phyloP scores from a whole-genome alignment of 257 asterid species.

The Salvia hispanica region DNA sequence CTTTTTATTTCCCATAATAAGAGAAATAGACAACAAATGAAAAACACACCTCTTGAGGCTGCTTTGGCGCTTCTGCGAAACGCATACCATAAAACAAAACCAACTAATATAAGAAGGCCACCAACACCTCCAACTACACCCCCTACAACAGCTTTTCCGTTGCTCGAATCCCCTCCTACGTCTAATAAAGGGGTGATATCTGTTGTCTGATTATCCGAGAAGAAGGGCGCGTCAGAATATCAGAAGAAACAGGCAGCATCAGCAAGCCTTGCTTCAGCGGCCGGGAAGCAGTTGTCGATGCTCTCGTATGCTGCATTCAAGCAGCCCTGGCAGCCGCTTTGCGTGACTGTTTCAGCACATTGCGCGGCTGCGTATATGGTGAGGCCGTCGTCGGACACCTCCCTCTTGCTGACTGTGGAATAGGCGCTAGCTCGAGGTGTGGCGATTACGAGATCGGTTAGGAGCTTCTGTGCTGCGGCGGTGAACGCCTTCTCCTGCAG shows the following conservation, averaged over 20 bases:
- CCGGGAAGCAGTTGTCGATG: constrained; percentile 58
- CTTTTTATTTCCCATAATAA: too few species aligned
- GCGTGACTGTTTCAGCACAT: constrained; percentile 59
- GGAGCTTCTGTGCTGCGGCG: constrained; percentile 37
- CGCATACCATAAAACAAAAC: constrained; percentile 45
- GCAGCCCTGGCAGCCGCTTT: constrained; percentile 67
- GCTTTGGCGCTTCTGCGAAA: constrained; percentile 44
- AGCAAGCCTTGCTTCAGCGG: constrained; percentile 59
- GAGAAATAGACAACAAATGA: neutral
- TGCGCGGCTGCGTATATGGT: constrained; percentile 65
- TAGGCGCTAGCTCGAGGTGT: constrained; percentile 56
- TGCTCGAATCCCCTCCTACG: constrained; percentile 47
- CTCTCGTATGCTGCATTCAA: constrained; percentile 53
- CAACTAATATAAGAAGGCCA: constrained; percentile 46
- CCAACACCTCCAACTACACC: constrained; percentile 72
- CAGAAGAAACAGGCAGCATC: constrained; percentile 78
- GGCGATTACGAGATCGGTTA: constrained; percentile 56
- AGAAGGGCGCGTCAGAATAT: constrained; percentile 59
- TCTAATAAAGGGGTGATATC: constrained; percentile 51
- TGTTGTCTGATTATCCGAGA: constrained; percentile 55
- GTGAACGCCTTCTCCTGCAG: constrained; percentile 48
- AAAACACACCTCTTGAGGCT: constrained; percentile 45
- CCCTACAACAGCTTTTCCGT: constrained; percentile 52
- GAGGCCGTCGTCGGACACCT: constrained; percentile 28
- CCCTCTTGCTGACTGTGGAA: constrained; percentile 52